phyloP scores from a whole-genome alignment of 1,284 basidiomycete species.

The Phylloporus gajari region DNA sequence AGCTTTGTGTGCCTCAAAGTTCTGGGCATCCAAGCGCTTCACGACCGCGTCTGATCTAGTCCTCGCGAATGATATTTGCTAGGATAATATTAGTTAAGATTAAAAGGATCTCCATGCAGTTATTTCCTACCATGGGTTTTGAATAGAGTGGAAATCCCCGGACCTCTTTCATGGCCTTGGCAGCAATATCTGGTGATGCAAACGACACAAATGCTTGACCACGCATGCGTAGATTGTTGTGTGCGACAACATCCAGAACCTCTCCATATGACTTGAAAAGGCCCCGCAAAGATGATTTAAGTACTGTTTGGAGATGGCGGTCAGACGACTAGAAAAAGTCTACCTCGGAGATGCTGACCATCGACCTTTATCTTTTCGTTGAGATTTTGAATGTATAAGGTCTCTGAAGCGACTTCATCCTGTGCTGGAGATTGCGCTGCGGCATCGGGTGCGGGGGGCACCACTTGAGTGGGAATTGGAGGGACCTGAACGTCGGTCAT shows the following conservation, averaged over 20 bases:
- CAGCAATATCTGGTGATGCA: slow-evolving; percentile 80
- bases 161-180: slow-evolving; percentile 91
- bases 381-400: slow-evolving; percentile 96
- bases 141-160: slow-evolving; percentile 95
- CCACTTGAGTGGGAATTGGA: slow-evolving; percentile 51
- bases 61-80: slow-evolving; percentile 95
- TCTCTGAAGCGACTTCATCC: slow-evolving; percentile 74
- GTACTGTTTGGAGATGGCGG: slow-evolving; percentile 58
- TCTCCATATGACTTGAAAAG: slow-evolving; percentile 95
- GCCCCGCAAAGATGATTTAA: slow-evolving; percentile 88
- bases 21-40: slow-evolving; percentile 71
- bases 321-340: slow-evolving; percentile 20
- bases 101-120: slow-evolving; percentile 1
- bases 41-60: slow-evolving; percentile 92
- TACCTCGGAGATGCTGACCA: slow-evolving; percentile 56
- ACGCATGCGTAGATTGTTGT: slow-evolving; percentile 94
- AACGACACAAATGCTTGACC: slow-evolving; percentile 99
- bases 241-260: slow-evolving; percentile 92
- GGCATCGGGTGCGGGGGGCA: slow-evolving; percentile 44
- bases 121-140: slow-evolving; percentile 85
- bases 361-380: slow-evolving; percentile 96
- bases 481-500: slow-evolving; percentile 46
- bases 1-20: slow-evolving; percentile 81
- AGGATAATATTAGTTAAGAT: slow-evolving; percentile 20
- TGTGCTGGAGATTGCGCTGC: slow-evolving; percentile 46